A percentile compares a stretch with the other conserved stretches of the same genome.
Conservation (phyloP, 2,329 filamentous ascomycete species). For the Cryphonectria nitschkei region DNA sequence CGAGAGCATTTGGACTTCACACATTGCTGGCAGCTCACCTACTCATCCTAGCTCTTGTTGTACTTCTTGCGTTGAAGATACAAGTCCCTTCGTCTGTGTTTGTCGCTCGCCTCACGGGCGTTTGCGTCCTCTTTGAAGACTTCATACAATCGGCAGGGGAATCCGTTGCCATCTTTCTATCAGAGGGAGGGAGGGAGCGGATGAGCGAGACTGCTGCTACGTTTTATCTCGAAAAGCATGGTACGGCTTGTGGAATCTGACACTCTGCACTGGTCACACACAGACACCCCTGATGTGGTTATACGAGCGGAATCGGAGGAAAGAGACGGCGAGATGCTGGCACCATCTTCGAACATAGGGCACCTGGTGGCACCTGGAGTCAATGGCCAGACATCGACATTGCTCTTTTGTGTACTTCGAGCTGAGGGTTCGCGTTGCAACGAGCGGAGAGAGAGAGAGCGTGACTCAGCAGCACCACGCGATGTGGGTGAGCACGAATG, state of each 20-base stretch:
- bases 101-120: background rate
- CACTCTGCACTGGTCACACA: slow-evolving; percentile 17
- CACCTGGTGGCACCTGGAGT: background rate
- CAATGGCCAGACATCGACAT: background rate
- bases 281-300: background rate
- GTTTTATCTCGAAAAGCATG: slow-evolving; percentile 9
- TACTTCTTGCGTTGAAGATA: background rate
- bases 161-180: background rate
- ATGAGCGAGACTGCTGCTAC: slow-evolving; percentile 7
- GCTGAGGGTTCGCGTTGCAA: background rate
- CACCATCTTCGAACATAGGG: background rate
- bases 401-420: background rate
- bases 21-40: background rate
- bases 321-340: background rate
- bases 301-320: background rate
- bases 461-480: background rate
- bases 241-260: slow-evolving; percentile 5
- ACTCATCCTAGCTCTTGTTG: background rate
- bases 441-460: background rate
- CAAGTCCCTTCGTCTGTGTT: background rate
- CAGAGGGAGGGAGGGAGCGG: background rate
- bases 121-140: background rate
- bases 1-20: background rate
- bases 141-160: slow-evolving; percentile 15
- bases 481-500: background rate